These are phyloP conservation scores for Closterium sp. DNA, from an alignment of 139 green algal genomes.

Conservation along the genomic window DNA sequence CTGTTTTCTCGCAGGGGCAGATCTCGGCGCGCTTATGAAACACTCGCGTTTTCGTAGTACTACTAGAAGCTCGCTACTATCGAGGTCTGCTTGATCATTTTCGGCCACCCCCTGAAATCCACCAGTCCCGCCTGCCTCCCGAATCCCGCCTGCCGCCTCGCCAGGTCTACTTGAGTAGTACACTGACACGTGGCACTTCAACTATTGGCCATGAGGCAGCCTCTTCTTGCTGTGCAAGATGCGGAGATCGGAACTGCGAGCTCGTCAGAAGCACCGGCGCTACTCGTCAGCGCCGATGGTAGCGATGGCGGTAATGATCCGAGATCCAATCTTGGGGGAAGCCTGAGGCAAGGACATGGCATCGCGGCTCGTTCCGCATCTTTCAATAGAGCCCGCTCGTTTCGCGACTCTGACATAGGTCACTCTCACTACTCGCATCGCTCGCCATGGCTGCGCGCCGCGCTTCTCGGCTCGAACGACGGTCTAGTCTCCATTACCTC, in stretches of 20 bases:
- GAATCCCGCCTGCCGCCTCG: no score
- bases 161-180: no score
- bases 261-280: not conserved
- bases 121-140: not conserved
- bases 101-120: no score
- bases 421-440: conserved; percentile 45
- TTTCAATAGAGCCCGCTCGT: no score
- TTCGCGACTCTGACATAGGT: not conserved
- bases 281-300: not conserved
- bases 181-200: not conserved
- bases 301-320: not conserved
- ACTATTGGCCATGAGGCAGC: not conserved
- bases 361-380: not conserved
- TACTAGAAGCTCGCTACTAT: no score
- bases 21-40: no score
- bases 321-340: not conserved
- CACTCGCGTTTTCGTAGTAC: no score
- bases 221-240: not conserved
- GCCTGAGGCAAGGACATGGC: not conserved
- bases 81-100: no score
- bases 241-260: not conserved
- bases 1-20: no score
- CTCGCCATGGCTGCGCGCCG: conserved; percentile 42
- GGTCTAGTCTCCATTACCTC: conserved; percentile 51
- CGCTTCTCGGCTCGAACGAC: conserved; percentile 48